Percentiles rank a stretch among this genome's conserved stretches.
Conservation (phyloP, 2,329 filamentous ascomycete species). For the Colletotrichum acutatum region DNA sequence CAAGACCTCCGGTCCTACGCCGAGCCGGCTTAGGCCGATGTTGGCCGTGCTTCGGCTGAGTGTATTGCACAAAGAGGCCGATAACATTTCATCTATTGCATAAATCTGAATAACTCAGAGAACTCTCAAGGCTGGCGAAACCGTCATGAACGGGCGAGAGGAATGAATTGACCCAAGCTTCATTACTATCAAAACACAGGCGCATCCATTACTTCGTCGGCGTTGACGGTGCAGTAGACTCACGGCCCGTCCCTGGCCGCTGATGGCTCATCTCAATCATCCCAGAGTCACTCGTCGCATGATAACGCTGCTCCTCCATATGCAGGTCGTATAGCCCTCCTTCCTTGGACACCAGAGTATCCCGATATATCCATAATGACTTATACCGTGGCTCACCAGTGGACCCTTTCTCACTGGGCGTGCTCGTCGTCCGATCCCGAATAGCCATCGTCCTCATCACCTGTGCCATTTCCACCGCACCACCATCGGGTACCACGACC, state of each 20-base stretch:
- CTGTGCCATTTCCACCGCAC: conserved; percentile 33
- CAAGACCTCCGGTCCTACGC: neutral
- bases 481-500: conserved; percentile 39
- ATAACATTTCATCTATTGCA: neutral
- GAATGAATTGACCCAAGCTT: too few relatives aligned
- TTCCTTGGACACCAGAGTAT: conserved; percentile 11
- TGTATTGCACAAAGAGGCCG: neutral
- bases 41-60: neutral
- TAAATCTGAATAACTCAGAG: neutral
- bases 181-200: neutral
- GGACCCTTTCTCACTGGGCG: neutral
- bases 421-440: neutral
- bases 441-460: conserved; percentile 35
- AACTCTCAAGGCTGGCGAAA: too few relatives aligned
- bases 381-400: neutral
- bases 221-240: neutral
- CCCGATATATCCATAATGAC: conserved; percentile 32
- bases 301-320: conserved; percentile 30
- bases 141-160: neutral
- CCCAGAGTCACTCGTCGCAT: neutral
- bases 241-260: neutral
- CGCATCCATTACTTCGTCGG: neutral
- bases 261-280: conserved; percentile 31
- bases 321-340: conserved; percentile 31
- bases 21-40: conserved; percentile 24